phyloP scores from a whole-genome alignment of 2,329 filamentous ascomycete species.

The Sporothrix globosa region DNA sequence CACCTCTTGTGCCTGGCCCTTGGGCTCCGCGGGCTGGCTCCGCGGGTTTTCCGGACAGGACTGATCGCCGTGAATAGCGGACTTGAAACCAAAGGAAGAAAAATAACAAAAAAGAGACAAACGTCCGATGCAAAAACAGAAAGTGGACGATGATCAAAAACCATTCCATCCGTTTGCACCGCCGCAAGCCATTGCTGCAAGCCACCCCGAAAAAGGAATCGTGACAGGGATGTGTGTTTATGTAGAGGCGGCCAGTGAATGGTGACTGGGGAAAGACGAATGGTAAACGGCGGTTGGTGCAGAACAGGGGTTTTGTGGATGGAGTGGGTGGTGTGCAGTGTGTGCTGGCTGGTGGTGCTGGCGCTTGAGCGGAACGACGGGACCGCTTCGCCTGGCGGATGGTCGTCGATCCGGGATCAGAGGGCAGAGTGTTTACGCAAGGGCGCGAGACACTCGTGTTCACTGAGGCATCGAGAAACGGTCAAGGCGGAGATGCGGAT shows the following conservation, averaged over 20 bases:
- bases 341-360: constrained; percentile 6
- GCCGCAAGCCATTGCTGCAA: constrained; percentile 7
- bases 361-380: constrained; percentile 13
- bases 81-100: neutral
- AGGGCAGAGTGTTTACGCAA: too few relatives aligned
- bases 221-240: neutral
- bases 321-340: neutral
- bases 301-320: neutral
- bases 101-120: neutral
- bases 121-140: neutral
- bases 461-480: neutral
- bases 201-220: constrained; percentile 9
- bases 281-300: neutral
- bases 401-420: constrained; percentile 13
- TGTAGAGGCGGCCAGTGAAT: neutral
- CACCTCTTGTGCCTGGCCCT: constrained; percentile 12
- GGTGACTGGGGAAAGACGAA: too few relatives aligned
- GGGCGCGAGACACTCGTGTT: neutral
- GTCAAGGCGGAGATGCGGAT: constrained; percentile 8
- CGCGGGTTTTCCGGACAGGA: neutral
- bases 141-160: neutral
- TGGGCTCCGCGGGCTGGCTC: neutral
- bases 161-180: neutral
- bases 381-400: constrained; percentile 18
- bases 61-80: neutral